These are phyloP conservation scores for Eucalyptus guilfoylei DNA, from an alignment of 345 rosid genomes.

Conservation along the genomic window DNA sequence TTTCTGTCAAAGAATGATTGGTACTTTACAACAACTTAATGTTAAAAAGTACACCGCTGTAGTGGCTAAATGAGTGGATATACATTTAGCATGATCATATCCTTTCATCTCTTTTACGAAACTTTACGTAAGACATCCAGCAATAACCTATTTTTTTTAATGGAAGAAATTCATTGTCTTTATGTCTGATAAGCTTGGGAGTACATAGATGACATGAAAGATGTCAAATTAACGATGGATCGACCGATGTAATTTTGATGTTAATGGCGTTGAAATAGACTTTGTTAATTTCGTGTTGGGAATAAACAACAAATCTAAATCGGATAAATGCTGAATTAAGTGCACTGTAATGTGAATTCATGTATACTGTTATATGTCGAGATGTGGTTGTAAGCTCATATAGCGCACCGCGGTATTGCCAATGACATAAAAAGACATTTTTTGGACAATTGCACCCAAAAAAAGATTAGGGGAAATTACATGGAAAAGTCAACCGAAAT, in stretches of 20 bases:
- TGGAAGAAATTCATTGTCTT: background rate
- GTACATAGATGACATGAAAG: background rate
- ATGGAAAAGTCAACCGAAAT: background rate
- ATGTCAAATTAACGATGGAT: background rate
- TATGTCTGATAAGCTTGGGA: background rate
- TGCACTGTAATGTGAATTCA: no score
- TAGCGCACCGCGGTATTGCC: fast-evolving
- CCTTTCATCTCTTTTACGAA: background rate
- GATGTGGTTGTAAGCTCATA: background rate
- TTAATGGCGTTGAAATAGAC: background rate
- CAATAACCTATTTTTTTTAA: background rate
- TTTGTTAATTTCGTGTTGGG: background rate
- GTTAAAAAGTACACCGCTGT: background rate
- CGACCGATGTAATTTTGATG: background rate
- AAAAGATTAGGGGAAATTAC: background rate
- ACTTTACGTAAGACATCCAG: background rate
- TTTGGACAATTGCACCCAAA: background rate
- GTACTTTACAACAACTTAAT: background rate
- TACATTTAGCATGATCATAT: background rate
- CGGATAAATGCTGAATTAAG: background rate
- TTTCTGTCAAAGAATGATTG: background rate
- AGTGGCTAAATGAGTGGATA: background rate
- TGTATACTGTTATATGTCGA: background rate
- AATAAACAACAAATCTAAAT: background rate
- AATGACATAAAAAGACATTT: background rate